Evolutionary conservation across 208 protist species (phyloP), one percentile per base, ranked within the genome.

Genomic region (Vickermania ingenoplastis): DNA sequence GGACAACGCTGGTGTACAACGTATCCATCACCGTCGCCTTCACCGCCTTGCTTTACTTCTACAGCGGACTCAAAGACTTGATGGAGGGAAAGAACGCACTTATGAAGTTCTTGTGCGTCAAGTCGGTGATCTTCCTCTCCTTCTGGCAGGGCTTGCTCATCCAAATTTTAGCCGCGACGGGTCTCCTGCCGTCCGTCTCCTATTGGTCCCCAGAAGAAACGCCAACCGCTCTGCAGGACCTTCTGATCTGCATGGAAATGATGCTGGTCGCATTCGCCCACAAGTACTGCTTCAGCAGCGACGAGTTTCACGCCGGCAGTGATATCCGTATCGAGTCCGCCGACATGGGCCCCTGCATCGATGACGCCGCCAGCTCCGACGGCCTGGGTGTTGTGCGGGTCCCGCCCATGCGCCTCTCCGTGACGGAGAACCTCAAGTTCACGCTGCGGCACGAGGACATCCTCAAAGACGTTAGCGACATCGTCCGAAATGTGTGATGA

Each of bases 71-170:
- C 23, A 83, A 93, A 48, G 79, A 92, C 28, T 81, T 94, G 41
- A 88, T 97, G 71, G 82, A 93, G 65, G 88, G 84, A 29, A 83
- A 86, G 49, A 87, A 94, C 59, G 84, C 89, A 1, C 66, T 97
- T 28, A 56, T 91, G 60, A 97, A 97, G 73, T 97, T 97, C 58
- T 65, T 95, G 11, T 96, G 90, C 68, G 71, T 97, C 28, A 97
- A 97, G 73, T 59, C 77, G 0, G 85, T 97, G 57, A 90, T 97
- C 50, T 95, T 97, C 62, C 72, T 95, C 14, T 94, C 90, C 13
- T 97, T 94, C 67, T 97, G 92, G 92, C 92, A 97, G 55, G 89
- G 89, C 1, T 41, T 96, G 50, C 61, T 90, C 23, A 95, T 97
- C 55, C 77, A 86, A 60, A 58, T 95, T 25, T 62, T 97, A 2